A percentile compares a stretch with the other conserved stretches of the same genome.
Evolutionary conservation across 371 early-diverging fungal genomes (phyloP).

Genomic region (Aphelidium insulamus): DNA sequence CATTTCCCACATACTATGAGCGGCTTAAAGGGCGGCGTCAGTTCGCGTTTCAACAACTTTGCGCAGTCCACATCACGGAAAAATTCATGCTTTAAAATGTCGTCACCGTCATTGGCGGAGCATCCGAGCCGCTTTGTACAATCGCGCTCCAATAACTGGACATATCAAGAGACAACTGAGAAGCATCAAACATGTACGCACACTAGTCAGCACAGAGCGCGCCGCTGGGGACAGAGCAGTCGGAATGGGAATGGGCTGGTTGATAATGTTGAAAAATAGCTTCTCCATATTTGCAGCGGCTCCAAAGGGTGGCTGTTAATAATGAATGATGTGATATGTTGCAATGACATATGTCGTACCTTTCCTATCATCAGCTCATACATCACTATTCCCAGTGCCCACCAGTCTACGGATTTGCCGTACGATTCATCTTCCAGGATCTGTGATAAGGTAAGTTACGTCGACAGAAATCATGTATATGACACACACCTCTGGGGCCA

Average conservation of each 20-base stretch:
- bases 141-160: slow-evolving; percentile 7
- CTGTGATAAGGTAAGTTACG: not conserved
- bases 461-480: not conserved
- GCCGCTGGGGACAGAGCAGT: slow-evolving; percentile 2
- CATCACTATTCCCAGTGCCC: slow-evolving; percentile 41
- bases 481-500: slow-evolving; percentile 4
- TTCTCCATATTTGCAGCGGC: slow-evolving; percentile 12
- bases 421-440: slow-evolving; percentile 22
- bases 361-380: slow-evolving; percentile 36
- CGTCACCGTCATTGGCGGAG: slow-evolving; percentile 20
- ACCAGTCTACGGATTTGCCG: slow-evolving; percentile 35
- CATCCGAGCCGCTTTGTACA: slow-evolving; percentile 22
- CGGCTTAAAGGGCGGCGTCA: slow-evolving; percentile 24
- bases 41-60: slow-evolving; percentile 13
- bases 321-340: not conserved
- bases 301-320: slow-evolving; percentile 4
- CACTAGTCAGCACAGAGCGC: not conserved
- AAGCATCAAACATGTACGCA: slow-evolving; percentile 10
- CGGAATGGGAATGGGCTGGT: slow-evolving; percentile 3
- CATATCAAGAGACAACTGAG: slow-evolving; percentile 11
- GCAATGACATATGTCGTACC: slow-evolving; percentile 4
- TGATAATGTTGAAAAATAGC: slow-evolving; percentile 6
- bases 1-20: slow-evolving; percentile 5
- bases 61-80: slow-evolving; percentile 27
- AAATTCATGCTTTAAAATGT: slow-evolving; percentile 26